Base-by-base conservation (phyloP, 441 rosid genomes). In the Syzygium malaccense region DNA sequence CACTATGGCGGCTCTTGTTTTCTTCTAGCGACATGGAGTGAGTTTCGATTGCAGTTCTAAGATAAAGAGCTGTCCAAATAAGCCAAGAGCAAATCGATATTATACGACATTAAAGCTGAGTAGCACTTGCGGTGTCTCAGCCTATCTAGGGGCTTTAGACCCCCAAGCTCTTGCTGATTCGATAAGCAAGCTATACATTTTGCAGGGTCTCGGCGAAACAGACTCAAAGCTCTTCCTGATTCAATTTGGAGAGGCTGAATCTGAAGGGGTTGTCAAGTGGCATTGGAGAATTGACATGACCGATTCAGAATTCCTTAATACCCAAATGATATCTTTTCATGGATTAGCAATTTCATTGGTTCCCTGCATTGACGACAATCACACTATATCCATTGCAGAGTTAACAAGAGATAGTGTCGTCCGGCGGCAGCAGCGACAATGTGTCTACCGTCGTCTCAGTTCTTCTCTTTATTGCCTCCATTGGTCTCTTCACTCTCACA, bases 401-500 rank as follows among this genome's bases (percentile, higher is more conserved):
- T 60, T 58, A 94, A 8, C 91, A 92, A 85, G 89, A 91, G 91
- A 90, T 93, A 2, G 91, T 92, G 68, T 88, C 94, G 28, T 18
- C 91, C 45, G 20, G 37, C 71, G 18, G 5, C 2, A 12, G 6
- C 9, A 92, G 92, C 85, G 92, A 93, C 66, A 20, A 4, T 64
- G 90, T 88, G 20, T 91, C 94, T 87, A 87, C 86, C 84, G 49
- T 94, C 66, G 89, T 96, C 68, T 92, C 93, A 60, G 87, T 62
- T 85, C 95, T 96, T 64, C 95, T 96, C 89, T 75, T 94, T 86
- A 49, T 90, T 53, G 98, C 99, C 83, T 95, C 95, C 85, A 60
- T 90, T 86, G 94, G 92, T 87, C 93, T 95, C 55, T 83, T 94
- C 17, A 88, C 96, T 90, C 98, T 97, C 91, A 94, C 98, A 14